Conservation (phyloP, 345 rosid genomes). For the Orychophragmus violaceus region DNA sequence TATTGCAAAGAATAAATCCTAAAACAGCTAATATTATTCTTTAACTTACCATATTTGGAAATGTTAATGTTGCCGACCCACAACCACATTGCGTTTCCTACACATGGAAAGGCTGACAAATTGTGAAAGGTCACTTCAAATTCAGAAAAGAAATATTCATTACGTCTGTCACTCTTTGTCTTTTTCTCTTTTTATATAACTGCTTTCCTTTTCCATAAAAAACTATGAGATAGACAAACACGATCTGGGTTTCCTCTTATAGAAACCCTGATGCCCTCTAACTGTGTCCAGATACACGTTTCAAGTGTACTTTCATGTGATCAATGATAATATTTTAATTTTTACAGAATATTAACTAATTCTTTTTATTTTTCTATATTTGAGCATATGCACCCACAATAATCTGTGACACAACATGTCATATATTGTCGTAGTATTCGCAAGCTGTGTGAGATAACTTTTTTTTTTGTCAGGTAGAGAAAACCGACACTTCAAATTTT, state of each 20-base stretch:
- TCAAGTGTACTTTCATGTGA: slow-evolving; percentile 20
- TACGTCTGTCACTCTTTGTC: background rate
- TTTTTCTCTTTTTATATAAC: background rate
- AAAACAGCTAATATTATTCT: slow-evolving; percentile 24
- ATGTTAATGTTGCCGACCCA: slow-evolving; percentile 29
- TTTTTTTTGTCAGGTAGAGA: background rate
- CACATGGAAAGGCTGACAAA: slow-evolving; percentile 25
- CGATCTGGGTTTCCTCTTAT: slow-evolving; percentile 13
- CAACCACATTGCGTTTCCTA: slow-evolving; percentile 15
- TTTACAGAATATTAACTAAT: background rate
- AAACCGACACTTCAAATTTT: background rate
- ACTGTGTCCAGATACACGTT: slow-evolving; percentile 17
- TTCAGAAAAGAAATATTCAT: slow-evolving; percentile 13
- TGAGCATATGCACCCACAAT: slow-evolving; percentile 9
- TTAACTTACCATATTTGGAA: slow-evolving; percentile 27
- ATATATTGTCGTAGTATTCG: background rate
- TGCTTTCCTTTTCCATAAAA: slow-evolving; percentile 6
- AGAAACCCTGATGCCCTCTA: slow-evolving; percentile 22
- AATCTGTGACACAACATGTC: background rate
- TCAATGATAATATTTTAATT: background rate
- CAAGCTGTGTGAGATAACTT: background rate
- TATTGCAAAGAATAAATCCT: slow-evolving; percentile 20
- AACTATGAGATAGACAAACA: slow-evolving; percentile 3
- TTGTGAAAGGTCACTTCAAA: slow-evolving; percentile 19
- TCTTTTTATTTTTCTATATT: background rate